Evolutionary conservation across 371 early-diverging fungal species (phyloP).

Genomic region (Mucor saturninus): DNA sequence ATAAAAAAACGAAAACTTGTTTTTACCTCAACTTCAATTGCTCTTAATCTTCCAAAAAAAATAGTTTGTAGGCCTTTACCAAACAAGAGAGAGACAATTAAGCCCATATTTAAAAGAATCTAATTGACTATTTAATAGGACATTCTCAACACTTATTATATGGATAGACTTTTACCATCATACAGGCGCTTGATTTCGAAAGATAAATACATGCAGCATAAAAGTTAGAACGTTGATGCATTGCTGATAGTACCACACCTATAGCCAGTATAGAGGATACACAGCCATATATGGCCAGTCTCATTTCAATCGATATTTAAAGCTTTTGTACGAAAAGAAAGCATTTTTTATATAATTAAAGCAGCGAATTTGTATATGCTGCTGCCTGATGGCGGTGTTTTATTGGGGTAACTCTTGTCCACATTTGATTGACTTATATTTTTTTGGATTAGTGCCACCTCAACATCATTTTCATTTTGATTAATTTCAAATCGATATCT

Average conservation of each 20-base stretch:
- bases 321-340: not conserved
- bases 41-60: conserved; percentile 91
- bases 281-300: conserved; percentile 79
- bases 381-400: too few relatives aligned
- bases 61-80: conserved; percentile 77
- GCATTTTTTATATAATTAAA: too few relatives aligned
- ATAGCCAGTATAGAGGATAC: conserved; percentile 72
- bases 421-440: too few relatives aligned
- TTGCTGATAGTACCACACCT: conserved; percentile 74
- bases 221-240: conserved; percentile 80
- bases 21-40: conserved; percentile 87
- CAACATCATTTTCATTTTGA: too few relatives aligned
- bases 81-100: conserved; percentile 75
- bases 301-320: conserved; percentile 37
- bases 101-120: conserved; percentile 83
- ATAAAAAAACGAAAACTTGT: not conserved
- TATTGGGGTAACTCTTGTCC: too few relatives aligned
- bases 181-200: conserved; percentile 82
- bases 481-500: too few relatives aligned
- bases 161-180: conserved; percentile 65
- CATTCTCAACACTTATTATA: not conserved
- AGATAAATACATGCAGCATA: conserved; percentile 89
- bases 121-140: conserved; percentile 23
- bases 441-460: too few relatives aligned
- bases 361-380: too few relatives aligned